Conservation (phyloP, 1,139 yeast species). For the Sugiyamaella xylanicola region DNA sequence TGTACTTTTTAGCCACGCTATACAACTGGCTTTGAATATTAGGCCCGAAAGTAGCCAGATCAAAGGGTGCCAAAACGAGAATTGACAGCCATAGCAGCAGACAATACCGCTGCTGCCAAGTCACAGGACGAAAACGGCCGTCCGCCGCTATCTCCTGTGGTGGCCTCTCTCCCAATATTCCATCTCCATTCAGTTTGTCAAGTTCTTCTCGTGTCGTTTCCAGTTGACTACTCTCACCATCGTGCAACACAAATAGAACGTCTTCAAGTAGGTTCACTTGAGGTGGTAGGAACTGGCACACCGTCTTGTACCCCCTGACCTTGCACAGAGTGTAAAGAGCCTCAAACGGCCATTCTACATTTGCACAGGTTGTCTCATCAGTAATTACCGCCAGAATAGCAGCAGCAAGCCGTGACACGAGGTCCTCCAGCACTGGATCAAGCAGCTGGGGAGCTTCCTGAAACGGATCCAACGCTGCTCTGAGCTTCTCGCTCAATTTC, state of each 20-base stretch:
- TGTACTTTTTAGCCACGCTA: slow-evolving; percentile 40
- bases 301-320: slow-evolving; percentile 64
- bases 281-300: slow-evolving; percentile 60
- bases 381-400: slow-evolving; percentile 20
- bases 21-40: slow-evolving; percentile 46
- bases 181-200: background rate
- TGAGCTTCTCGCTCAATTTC: slow-evolving; percentile 3
- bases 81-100: slow-evolving; percentile 75
- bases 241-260: slow-evolving; percentile 29
- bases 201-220: background rate
- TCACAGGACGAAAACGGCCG: slow-evolving; percentile 4
- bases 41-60: slow-evolving; percentile 48
- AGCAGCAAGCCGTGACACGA: slow-evolving; percentile 29
- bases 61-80: slow-evolving; percentile 71
- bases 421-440: slow-evolving; percentile 37
- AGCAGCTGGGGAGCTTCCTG: slow-evolving; percentile 44
- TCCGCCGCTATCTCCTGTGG: too few species aligned
- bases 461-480: slow-evolving; percentile 34
- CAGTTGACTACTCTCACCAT: background rate
- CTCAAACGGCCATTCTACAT: slow-evolving; percentile 27
- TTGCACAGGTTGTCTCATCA: background rate
- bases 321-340: slow-evolving; percentile 61
- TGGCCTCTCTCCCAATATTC: background rate
- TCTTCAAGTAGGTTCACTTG: slow-evolving; percentile 54
- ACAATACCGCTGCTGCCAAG: slow-evolving; percentile 62